phyloP scores from a whole-genome alignment of 495 filamentous ascomycete species.

The Neurospora sp. region DNA sequence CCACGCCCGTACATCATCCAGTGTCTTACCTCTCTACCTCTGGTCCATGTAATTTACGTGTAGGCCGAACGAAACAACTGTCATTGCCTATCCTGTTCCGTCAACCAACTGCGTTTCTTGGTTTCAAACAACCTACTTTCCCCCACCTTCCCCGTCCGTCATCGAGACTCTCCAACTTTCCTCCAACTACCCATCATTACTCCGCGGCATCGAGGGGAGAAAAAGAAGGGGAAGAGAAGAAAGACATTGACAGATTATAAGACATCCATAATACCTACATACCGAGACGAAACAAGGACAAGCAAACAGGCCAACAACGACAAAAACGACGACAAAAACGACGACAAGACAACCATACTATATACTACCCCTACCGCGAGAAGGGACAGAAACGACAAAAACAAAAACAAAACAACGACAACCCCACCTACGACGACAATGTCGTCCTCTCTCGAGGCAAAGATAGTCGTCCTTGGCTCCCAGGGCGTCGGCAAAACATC shows the following conservation, averaged over 20 bases:
- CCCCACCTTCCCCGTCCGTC: neutral
- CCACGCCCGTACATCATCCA: neutral
- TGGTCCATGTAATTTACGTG: neutral
- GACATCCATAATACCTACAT: neutral
- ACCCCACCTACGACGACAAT: slow-evolving; percentile 22
- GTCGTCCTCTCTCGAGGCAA: slow-evolving; percentile 76
- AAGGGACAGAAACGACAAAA: neutral
- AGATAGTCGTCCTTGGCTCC: slow-evolving; percentile 81
- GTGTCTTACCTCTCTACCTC: neutral
- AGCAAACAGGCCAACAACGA: neutral
- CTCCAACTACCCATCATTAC: neutral
- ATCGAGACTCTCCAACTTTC: neutral
- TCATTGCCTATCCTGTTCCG: neutral
- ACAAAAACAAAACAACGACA: slow-evolving; percentile 14
- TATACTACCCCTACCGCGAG: neutral
- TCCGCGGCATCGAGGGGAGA: neutral
- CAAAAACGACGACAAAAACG: neutral
- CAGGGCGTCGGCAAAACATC: slow-evolving; percentile 95
- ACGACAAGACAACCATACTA: neutral
- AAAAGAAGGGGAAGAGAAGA: neutral
- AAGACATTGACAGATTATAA: neutral
- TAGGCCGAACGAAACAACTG: neutral
- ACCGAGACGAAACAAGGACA: neutral
- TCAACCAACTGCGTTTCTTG: neutral
- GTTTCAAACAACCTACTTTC: neutral